Conservation (phyloP, 495 filamentous ascomycete species). For the Hypoxylon trugodes region DNA sequence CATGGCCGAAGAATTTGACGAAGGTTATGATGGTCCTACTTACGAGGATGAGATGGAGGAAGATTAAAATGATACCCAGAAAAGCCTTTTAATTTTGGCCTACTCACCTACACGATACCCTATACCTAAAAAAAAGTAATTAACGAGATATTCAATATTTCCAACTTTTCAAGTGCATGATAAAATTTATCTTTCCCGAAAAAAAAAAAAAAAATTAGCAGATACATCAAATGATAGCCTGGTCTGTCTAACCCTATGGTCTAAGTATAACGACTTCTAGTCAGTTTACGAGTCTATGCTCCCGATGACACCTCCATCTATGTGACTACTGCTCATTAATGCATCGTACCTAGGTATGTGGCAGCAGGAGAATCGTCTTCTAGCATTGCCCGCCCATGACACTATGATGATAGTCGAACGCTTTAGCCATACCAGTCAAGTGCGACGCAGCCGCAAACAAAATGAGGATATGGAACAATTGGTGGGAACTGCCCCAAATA, state of each 20-base stretch:
- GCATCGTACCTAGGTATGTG: too few relatives aligned
- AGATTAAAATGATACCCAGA: background rate
- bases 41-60: constrained; percentile 24
- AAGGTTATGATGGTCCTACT: constrained; percentile 1
- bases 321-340: too few relatives aligned
- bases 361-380: background rate
- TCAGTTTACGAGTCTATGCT: background rate
- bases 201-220: too few relatives aligned
- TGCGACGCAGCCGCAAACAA: constrained; percentile 71
- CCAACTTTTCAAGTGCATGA: too few relatives aligned
- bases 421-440: constrained; percentile 66
- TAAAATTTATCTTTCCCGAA: too few relatives aligned
- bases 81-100: background rate
- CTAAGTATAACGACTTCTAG: background rate
- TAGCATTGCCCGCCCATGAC: constrained; percentile 48
- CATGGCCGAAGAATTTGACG: background rate
- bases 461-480: constrained; percentile 81
- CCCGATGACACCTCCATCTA: background rate
- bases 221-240: too few relatives aligned
- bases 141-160: too few relatives aligned
- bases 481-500: constrained; percentile 80
- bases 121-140: too few relatives aligned
- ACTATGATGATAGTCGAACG: constrained; percentile 59
- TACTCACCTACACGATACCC: too few relatives aligned
- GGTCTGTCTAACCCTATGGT: background rate